Percentiles rank a stretch among this genome's conserved stretches.
These are phyloP conservation scores for Apiotrichum montevideense DNA, from an alignment of 1,284 basidiomycete species.

Conservation along the genomic window DNA sequence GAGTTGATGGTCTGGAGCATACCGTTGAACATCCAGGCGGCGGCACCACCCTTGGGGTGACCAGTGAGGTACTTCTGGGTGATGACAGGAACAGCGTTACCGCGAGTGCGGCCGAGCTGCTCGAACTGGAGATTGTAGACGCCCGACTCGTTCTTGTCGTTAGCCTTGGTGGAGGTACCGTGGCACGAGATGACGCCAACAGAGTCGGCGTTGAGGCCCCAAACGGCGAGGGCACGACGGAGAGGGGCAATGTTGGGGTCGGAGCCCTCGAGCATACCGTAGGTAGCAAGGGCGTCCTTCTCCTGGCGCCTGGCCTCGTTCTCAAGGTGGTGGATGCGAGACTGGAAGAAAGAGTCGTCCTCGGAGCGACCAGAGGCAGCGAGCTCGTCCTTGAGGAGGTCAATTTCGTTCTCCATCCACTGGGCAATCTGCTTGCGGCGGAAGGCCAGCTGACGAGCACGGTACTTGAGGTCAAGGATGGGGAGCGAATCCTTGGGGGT, in stretches of 20 bases:
- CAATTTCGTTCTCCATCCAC: conserved; percentile 84
- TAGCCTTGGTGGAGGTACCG: conserved; percentile 92
- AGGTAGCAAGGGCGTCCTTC: conserved; percentile 78
- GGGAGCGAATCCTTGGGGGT: conserved; percentile 63
- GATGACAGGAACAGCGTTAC: conserved; percentile 93
- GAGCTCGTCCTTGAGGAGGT: conserved; percentile 71
- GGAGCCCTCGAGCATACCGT: conserved; percentile 86
- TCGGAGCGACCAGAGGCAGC: conserved; percentile 52
- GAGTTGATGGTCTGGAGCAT: conserved; percentile 78
- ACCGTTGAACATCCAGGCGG: conserved; percentile 95
- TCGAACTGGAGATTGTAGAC: conserved; percentile 95
- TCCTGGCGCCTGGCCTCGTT: conserved; percentile 84
- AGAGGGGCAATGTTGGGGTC: conserved; percentile 83
- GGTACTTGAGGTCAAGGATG: conserved; percentile 76
- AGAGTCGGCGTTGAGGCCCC: conserved; percentile 89
- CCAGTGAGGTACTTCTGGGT: conserved; percentile 96
- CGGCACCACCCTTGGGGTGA: conserved; percentile 94
- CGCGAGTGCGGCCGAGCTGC: conserved; percentile 76
- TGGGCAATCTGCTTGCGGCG: conserved; percentile 86
- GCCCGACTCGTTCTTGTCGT: conserved; percentile 96
- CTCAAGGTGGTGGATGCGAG: conserved; percentile 74
- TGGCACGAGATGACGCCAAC: conserved; percentile 55
- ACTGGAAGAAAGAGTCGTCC: conserved; percentile 64
- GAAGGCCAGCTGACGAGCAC: conserved; percentile 85
- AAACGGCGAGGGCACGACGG: conserved; percentile 89